Base-by-base conservation (phyloP, 2,329 filamentous ascomycete species). In the Epichloe bromicola region DNA sequence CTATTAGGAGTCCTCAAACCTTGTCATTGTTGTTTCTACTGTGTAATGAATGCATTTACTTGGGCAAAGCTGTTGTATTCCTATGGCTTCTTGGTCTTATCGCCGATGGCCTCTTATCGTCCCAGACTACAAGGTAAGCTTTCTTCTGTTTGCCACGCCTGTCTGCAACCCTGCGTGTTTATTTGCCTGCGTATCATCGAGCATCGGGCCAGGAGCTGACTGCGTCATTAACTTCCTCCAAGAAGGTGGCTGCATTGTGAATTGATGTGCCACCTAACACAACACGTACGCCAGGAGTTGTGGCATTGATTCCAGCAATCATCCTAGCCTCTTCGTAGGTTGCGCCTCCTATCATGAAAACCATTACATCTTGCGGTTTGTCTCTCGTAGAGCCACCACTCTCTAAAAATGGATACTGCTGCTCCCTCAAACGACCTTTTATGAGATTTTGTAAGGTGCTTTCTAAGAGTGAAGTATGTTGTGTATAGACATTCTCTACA, bases 291-390 rank as follows among this genome's bases (percentile, higher is more conserved):
- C 93, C 93, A 0, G 90, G 90, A 11, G 86, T 86, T 52, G 85
- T 88, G 17, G 89, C 89, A 69, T 98, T 98, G 53, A 98, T 83
- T 58, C 90, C 83, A n/a, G 93, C 88, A 39, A 97, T 82, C 76
- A 88, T 89, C 71, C 95, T 96, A 5, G 93, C 90, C 67, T 98
- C 93, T 66, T 98, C 93, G 62, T 96, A 98, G 0, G 93, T 98
- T 17, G 85, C 83, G 3, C 93, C 93, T 5, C 93, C 93, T 23
- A 96, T 76, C 62, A 98, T 90, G 63, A 98, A 98, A 7, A 98
- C 80, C 42, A 98, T 80, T 40, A 98, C 86, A 64, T 98, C 94
- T 65, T 98, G 93, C 4, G 93, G 93, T 65, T 97, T 97, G 63
- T 98, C 94, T 55, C 85, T 80, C 11, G 89, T 96, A 12, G 86